phyloP scores from a whole-genome alignment of 345 rosid genomes.

The Eucalyptus curtisii region DNA sequence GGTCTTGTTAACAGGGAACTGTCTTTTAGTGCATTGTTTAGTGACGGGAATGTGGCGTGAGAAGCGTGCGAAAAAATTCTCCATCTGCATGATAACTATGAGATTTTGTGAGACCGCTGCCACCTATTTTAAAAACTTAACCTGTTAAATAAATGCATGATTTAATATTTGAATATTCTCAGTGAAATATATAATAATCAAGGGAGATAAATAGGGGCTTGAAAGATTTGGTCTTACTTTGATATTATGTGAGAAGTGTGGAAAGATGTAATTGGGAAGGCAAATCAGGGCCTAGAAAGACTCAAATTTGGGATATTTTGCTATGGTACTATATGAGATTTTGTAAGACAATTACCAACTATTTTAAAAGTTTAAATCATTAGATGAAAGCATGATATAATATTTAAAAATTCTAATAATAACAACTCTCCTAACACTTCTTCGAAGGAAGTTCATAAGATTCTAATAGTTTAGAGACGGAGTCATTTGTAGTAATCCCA shows the following conservation, averaged over 20 bases:
- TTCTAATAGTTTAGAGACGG: neutral
- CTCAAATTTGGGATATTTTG: neutral
- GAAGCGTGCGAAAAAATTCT: neutral
- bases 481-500: neutral
- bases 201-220: neutral
- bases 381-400: neutral
- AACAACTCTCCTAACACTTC: neutral
- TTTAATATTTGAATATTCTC: too few relatives aligned
- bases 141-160: too few relatives aligned
- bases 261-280: neutral
- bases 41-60: neutral
- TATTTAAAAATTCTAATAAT: neutral
- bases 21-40: neutral
- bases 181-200: neutral
- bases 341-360: rapidly evolving
- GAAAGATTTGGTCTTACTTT: too few relatives aligned
- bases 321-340: neutral
- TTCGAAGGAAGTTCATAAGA: neutral
- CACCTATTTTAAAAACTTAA: too few relatives aligned
- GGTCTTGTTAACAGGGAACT: neutral
- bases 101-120: too few relatives aligned
- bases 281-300: rapidly evolving
- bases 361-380: neutral
- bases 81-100: neutral
- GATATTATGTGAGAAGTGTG: neutral